Evolutionary conservation across 2,329 filamentous ascomycete genomes (phyloP).

Genomic region (Cercospora janseana): DNA sequence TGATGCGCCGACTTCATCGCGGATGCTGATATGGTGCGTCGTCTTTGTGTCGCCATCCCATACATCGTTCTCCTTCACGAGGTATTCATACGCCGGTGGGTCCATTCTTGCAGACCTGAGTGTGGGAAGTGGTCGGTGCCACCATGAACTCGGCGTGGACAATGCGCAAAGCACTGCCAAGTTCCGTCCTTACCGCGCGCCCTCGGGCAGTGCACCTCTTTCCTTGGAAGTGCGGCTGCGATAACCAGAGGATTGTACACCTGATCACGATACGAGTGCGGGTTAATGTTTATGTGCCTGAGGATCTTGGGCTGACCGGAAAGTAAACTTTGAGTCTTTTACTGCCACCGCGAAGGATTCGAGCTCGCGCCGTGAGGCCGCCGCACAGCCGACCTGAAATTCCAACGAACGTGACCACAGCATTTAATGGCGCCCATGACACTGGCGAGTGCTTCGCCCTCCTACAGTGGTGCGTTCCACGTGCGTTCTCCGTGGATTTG

Average conservation of each 20-base stretch:
- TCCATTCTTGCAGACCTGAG: slow-evolving; percentile 19
- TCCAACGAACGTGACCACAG: background rate
- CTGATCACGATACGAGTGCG: background rate
- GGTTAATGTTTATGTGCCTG: background rate
- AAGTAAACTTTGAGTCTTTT: background rate
- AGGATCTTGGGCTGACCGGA: background rate
- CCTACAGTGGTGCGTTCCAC: slow-evolving; percentile 4
- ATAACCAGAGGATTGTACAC: background rate
- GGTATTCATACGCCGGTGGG: slow-evolving; percentile 36
- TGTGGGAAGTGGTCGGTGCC: background rate
- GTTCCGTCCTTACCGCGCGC: background rate
- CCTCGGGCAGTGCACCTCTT: background rate
- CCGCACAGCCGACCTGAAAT: slow-evolving; percentile 2
- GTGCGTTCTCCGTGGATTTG: slow-evolving; percentile 9
- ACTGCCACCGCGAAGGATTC: background rate
- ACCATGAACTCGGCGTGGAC: background rate
- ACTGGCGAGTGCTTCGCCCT: background rate
- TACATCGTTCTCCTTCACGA: slow-evolving; percentile 13
- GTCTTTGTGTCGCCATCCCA: slow-evolving; percentile 21
- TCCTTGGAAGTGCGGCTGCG: background rate
- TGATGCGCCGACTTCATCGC: slow-evolving; percentile 33
- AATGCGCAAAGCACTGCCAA: background rate
- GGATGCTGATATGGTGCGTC: slow-evolving; percentile 30
- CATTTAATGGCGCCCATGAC: background rate
- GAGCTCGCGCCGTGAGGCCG: slow-evolving; percentile 1